phyloP scores from a whole-genome alignment of 2,329 filamentous ascomycete genomes.

The Aspergillus thermomutatus region DNA sequence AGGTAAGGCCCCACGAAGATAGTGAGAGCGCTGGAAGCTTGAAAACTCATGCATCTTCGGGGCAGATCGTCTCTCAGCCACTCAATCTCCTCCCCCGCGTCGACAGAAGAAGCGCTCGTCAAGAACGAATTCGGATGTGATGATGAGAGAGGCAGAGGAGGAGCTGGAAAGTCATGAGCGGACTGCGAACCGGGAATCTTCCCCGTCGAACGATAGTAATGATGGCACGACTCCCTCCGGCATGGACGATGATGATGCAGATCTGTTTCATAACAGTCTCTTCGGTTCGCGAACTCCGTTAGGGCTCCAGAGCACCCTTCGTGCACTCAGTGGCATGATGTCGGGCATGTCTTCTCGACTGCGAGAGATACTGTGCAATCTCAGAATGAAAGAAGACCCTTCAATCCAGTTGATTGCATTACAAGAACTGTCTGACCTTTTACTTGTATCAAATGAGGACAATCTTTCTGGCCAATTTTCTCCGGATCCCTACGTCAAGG shows the following conservation, averaged over 20 bases:
- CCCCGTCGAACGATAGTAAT: constrained; percentile 62
- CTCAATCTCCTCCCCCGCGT: constrained; percentile 36
- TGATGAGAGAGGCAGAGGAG: constrained; percentile 68
- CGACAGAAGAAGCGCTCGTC: constrained; percentile 53
- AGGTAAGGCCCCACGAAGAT: constrained; percentile 36
- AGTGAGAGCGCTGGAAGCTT: background rate
- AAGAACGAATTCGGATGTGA: constrained; percentile 61
- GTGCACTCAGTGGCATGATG: constrained; percentile 89
- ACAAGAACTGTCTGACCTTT: constrained; percentile 87
- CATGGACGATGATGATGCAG: constrained; percentile 57
- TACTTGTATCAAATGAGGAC: constrained; percentile 94
- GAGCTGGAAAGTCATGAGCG: constrained; percentile 39
- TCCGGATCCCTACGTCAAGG: constrained; percentile 91
- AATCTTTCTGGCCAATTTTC: constrained; percentile 93
- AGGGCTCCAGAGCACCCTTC: constrained; percentile 73
- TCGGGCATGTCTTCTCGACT: constrained; percentile 76
- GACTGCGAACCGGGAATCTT: constrained; percentile 54
- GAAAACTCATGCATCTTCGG: constrained; percentile 10
- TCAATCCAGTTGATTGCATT: constrained; percentile 88
- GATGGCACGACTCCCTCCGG: constrained; percentile 54
- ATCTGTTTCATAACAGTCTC: constrained; percentile 58
- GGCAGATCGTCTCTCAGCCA: constrained; percentile 32
- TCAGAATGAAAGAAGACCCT: constrained; percentile 79
- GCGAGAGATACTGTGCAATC: constrained; percentile 69
- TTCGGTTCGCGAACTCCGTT: constrained; percentile 65